These are phyloP conservation scores for Cercophora newfieldiana DNA, from an alignment of 495 filamentous ascomycete genomes.

Conservation along the genomic window DNA sequence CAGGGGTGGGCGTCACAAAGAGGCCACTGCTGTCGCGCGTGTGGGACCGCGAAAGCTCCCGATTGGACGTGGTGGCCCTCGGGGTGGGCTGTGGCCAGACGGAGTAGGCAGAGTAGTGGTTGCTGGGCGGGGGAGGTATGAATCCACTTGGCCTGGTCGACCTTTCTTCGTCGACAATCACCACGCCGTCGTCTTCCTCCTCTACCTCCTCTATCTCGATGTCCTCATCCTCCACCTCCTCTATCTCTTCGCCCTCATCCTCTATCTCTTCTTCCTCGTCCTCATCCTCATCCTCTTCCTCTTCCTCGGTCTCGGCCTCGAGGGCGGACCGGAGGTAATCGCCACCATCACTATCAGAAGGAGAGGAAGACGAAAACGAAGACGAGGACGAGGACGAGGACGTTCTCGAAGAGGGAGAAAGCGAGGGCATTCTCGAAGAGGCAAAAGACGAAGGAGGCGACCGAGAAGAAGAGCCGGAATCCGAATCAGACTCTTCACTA, in stretches of 20 bases:
- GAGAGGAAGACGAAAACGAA: background rate
- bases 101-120: no score
- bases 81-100: background rate
- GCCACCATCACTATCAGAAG: background rate
- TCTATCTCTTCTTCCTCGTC: background rate
- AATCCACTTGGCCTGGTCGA: no score
- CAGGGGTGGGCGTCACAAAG: conserved; percentile 19
- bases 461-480: background rate
- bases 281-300: background rate
- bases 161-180: no score
- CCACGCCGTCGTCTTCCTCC: background rate
- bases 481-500: no score
- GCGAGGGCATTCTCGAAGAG: background rate
- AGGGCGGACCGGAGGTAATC: background rate
- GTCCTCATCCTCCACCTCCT: background rate
- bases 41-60: background rate
- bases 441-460: background rate
- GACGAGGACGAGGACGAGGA: background rate
- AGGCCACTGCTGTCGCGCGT: background rate
- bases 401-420: background rate
- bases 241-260: no score
- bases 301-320: background rate
- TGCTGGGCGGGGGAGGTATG: no score
- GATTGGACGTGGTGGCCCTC: background rate
- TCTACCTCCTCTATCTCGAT: background rate